phyloP scores from a whole-genome alignment of 2,329 filamentous ascomycete species.

The Alternaria novae-zelandiae region DNA sequence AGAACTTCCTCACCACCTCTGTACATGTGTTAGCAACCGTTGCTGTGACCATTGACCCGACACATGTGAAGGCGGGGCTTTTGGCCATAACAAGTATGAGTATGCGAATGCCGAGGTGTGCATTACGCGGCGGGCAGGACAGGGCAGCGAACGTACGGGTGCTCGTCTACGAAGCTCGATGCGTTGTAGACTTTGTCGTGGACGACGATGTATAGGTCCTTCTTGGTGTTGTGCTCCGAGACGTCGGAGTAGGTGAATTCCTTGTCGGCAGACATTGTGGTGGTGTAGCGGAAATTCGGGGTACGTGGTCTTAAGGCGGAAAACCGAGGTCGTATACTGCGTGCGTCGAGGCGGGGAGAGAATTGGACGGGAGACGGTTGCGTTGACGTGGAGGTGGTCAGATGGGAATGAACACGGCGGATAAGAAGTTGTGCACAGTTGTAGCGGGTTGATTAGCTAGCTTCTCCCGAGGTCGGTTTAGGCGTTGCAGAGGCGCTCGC shows the following conservation, averaged over 20 bases:
- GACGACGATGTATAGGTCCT: constrained; percentile 88
- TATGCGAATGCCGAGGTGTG: not conserved
- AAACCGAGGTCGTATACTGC: not conserved
- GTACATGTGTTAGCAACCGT: constrained; percentile 21
- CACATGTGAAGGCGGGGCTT: constrained; percentile 2
- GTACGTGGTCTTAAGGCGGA: not conserved
- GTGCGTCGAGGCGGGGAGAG: not conserved
- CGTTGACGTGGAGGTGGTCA: constrained; percentile 9
- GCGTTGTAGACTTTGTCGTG: constrained; percentile 97
- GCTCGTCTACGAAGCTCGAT: constrained; percentile 92
- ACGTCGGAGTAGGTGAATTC: constrained; percentile 52
- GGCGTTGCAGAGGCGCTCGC: constrained; percentile 1
- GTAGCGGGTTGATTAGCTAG: constrained; percentile 15
- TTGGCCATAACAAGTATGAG: constrained; percentile 1
- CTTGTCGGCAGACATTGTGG: constrained; percentile 45
- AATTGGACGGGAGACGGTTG: not conserved
- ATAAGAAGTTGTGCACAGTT: constrained; percentile 19
- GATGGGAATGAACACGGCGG: constrained; percentile 6
- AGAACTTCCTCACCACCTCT: constrained; percentile 99
- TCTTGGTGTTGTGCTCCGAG: constrained; percentile 66
- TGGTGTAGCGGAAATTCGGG: not conserved
- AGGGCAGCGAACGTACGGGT: constrained; percentile 69
- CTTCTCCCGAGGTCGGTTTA: constrained; percentile 7
- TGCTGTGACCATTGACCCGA: not conserved
- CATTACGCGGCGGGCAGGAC: not conserved